phyloP scores from a whole-genome alignment of 495 filamentous ascomycete species.

The Thermothielavioides terrestris region DNA sequence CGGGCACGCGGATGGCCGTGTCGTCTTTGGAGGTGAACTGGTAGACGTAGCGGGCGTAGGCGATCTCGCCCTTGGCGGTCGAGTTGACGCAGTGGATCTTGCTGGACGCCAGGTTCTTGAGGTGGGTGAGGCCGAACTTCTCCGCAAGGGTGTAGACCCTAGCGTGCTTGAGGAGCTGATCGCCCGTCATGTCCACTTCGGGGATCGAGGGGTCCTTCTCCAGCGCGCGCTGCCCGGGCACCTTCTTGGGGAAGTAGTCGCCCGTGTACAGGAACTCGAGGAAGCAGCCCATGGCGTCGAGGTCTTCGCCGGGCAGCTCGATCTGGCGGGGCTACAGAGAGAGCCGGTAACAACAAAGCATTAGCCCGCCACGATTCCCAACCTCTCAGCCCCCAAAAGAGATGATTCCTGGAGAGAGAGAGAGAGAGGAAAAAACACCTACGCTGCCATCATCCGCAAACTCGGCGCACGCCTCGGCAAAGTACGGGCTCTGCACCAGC shows the following conservation, averaged over 20 bases:
- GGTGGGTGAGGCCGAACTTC: constrained; percentile 60
- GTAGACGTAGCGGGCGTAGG: constrained; percentile 87
- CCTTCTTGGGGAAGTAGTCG: constrained; percentile 73
- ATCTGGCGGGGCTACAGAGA: constrained; percentile 50
- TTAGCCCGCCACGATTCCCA: neutral
- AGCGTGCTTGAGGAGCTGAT: constrained; percentile 76
- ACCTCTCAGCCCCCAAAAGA: too few species aligned
- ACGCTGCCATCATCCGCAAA: constrained; percentile 47
- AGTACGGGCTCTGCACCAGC: constrained; percentile 62
- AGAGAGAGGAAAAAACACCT: constrained; percentile 11
- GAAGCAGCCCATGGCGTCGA: constrained; percentile 78
- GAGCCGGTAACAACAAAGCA: neutral
- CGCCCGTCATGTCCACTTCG: constrained; percentile 58
- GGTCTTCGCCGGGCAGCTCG: constrained; percentile 57
- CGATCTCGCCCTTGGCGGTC: constrained; percentile 77
- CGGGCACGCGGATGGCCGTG: constrained; percentile 64
- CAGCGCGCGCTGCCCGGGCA: constrained; percentile 45
- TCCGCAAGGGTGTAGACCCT: constrained; percentile 82
- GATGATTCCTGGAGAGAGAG: neutral
- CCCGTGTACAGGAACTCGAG: constrained; percentile 88
- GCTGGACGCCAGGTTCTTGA: constrained; percentile 68
- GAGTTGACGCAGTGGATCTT: constrained; percentile 87
- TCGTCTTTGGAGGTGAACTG: constrained; percentile 62
- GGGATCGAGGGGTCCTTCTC: constrained; percentile 51
- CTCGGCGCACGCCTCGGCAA: constrained; percentile 52